Base-by-base conservation (phyloP, 768 basidiomycete genomes). In the Mycena rebaudengoi region DNA sequence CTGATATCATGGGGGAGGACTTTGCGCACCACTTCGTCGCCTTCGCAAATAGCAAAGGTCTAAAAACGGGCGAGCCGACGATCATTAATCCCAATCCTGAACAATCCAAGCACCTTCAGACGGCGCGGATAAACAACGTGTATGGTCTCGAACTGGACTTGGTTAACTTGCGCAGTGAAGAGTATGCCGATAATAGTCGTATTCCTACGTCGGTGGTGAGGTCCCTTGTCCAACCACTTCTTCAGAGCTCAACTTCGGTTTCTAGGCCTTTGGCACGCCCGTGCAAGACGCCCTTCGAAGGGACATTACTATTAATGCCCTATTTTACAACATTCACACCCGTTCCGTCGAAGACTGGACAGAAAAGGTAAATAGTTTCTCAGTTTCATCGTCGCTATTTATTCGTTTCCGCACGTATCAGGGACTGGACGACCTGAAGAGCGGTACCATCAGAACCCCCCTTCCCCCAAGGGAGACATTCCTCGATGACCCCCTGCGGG, bases 71-170 rank as follows among this genome's bases (percentile, higher is more conserved):
- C 30, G 80, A 82, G 10, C 86, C 97, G 49, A 86, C 91, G 21
- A 94, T 90, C 73, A 93, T 99, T 61, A 94, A 93, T 60, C 89
- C 90, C 63, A 99, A 99, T 73, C 97, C 98, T 0, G 95, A 96
- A 40, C 97, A 99, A 79, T 96, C 94, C 30, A 99, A 99, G 74
- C 98, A 99, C 77, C 85, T 99, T 29, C 97, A 99, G 78, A 98
- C 98, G 1, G 96, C 96, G 3, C 90, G 90, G 40, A 90, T 95
- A 37, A 88, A 86, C 41, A 78, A n/a, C n/a, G n/a, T 99, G 32
- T 81, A 94, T 55, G 95, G 86, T 3, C 78, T 92, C 45, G 94
- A 96, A 60, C 81, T 99, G 46, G 98, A 99, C 75, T 89, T 98
- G 65, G 98, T 99, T 3, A 98, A 98, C 72, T 79, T 99, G 57